A percentile compares a stretch with the other conserved stretches of the same genome.
These are phyloP conservation scores for Xylariaceae sp. DNA, from an alignment of 2,329 filamentous ascomycete genomes.

Conservation along the genomic window DNA sequence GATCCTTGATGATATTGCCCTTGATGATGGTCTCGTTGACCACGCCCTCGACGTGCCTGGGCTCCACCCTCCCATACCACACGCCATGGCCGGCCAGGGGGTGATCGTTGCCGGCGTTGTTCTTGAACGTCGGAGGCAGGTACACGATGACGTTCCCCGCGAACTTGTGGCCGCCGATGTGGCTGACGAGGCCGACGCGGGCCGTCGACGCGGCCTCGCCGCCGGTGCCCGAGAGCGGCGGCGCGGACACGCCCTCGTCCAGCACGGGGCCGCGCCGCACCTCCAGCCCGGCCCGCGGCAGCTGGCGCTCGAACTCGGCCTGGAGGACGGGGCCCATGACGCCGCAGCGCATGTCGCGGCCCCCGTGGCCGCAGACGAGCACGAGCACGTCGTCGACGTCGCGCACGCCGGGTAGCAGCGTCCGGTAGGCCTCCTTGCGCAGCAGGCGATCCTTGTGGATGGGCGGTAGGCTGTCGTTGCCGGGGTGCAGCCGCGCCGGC, in stretches of 20 bases:
- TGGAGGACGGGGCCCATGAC: slow-evolving; percentile 67
- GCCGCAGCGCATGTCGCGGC: slow-evolving; percentile 76
- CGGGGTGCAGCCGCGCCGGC: slow-evolving; percentile 52
- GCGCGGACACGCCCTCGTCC: slow-evolving; percentile 26
- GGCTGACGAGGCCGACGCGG: slow-evolving; percentile 63
- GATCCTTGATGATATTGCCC: slow-evolving; percentile 60
- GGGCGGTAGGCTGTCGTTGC: slow-evolving; percentile 52
- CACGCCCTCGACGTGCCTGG: slow-evolving; percentile 68
- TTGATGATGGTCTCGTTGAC: slow-evolving; percentile 61
- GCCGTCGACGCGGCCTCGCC: slow-evolving; percentile 34
- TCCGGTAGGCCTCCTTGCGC: slow-evolving; percentile 45
- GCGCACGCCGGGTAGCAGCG: slow-evolving; percentile 46
- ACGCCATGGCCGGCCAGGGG: slow-evolving; percentile 63
- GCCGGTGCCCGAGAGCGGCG: slow-evolving; percentile 16
- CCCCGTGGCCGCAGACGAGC: slow-evolving; percentile 81
- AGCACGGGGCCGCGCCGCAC: slow-evolving; percentile 40
- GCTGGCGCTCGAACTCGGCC: slow-evolving; percentile 58
- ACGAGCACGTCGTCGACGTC: slow-evolving; percentile 64
- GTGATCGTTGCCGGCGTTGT: slow-evolving; percentile 36
- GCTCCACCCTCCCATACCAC: slow-evolving; percentile 76
- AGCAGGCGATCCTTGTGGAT: slow-evolving; percentile 46
- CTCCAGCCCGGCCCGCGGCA: slow-evolving; percentile 41
- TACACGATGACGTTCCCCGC: slow-evolving; percentile 82
- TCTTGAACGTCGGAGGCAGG: slow-evolving; percentile 49
- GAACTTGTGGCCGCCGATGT: slow-evolving; percentile 80